Evolutionary conservation across 768 basidiomycete genomes (phyloP).

Genomic region (Panellus pusillus): DNA sequence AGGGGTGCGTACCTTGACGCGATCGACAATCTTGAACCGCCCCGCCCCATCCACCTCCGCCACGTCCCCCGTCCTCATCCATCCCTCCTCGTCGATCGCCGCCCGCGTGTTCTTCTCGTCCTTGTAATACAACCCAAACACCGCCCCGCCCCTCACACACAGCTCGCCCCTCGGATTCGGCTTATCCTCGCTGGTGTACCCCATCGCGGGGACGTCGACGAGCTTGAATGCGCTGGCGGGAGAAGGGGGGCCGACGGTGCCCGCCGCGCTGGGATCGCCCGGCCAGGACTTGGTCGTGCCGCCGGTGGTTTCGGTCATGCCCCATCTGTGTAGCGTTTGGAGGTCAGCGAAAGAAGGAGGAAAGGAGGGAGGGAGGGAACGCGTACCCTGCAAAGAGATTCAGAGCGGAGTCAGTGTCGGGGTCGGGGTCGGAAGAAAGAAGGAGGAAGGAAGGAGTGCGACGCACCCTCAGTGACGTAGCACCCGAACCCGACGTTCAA

Average conservation of each 20-base stretch:
- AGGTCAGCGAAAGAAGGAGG: background rate
- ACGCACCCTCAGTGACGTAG: slow-evolving; percentile 75
- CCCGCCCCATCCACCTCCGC: slow-evolving; percentile 77
- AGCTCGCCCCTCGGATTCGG: slow-evolving; percentile 87
- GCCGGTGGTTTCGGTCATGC: slow-evolving; percentile 86
- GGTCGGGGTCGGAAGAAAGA: too few species aligned
- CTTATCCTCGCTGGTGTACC: slow-evolving; percentile 81
- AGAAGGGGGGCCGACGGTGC: slow-evolving; percentile 82
- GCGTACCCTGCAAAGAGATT: slow-evolving; percentile 40
- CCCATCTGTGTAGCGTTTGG: slow-evolving; percentile 57
- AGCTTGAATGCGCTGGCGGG: slow-evolving; percentile 82
- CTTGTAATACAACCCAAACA: too few species aligned
- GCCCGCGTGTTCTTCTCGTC: slow-evolving; percentile 83
- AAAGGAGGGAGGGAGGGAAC: too few species aligned
- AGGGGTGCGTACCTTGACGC: slow-evolving; percentile 82
- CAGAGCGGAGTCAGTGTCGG: too few species aligned
- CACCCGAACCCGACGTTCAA: slow-evolving; percentile 78
- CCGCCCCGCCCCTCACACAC: too few species aligned
- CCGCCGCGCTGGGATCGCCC: slow-evolving; percentile 62
- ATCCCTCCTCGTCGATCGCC: slow-evolving; percentile 83
- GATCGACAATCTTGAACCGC: slow-evolving; percentile 88
- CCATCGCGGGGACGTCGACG: slow-evolving; percentile 87
- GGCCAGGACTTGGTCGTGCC: slow-evolving; percentile 55
- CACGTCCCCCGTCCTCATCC: slow-evolving; percentile 91
- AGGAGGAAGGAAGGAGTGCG: background rate